A percentile compares a stretch with the other conserved stretches of the same genome.
Conservation (phyloP, 371 early-diverging fungal genomes). For the Syncephalastrum contaminatum region DNA sequence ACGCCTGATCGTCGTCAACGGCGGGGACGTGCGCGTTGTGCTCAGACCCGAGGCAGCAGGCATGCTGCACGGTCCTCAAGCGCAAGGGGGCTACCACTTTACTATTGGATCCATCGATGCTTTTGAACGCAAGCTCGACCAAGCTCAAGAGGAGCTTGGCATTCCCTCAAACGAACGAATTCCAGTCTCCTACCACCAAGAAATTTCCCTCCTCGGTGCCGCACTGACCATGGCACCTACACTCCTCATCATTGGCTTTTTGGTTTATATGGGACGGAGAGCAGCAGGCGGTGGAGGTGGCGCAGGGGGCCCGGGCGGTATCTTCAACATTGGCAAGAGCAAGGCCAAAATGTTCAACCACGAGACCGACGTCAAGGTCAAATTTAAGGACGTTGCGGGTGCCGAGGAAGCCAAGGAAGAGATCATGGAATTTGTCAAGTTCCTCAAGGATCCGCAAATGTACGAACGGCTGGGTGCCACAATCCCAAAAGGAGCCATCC, state of each 20-base stretch:
- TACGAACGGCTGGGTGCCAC: constrained; percentile 98
- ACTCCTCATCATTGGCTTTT: constrained; percentile 80
- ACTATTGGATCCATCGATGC: constrained; percentile 93
- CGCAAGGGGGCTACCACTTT: constrained; percentile 63
- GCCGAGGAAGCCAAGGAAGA: constrained; percentile 99
- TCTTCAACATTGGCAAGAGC: constrained; percentile 96
- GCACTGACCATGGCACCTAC: constrained; percentile 92
- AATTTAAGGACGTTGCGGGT: constrained; percentile 99
- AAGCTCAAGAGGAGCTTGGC: constrained; percentile 86
- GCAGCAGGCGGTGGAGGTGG: constrained; percentile 55
- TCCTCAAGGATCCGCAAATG: constrained; percentile 95
- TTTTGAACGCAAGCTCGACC: constrained; percentile 88
- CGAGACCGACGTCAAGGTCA: constrained; percentile 92
- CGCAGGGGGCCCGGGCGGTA: constrained; percentile 67
- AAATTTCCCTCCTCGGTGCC: constrained; percentile 68
- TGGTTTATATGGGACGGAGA: constrained; percentile 82
- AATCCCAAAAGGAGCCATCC: constrained; percentile 99
- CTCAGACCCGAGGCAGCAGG: constrained; percentile 65
- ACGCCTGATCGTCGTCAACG: constrained; percentile 84
- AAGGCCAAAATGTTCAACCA: constrained; percentile 95
- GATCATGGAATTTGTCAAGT: constrained; percentile 99
- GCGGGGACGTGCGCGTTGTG: constrained; percentile 76
- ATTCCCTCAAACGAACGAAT: constrained; percentile 90
- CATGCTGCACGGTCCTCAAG: constrained; percentile 3
- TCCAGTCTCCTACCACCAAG: constrained; percentile 85